Conservation (phyloP, 495 filamentous ascomycete species). For the Articulospora tetracladia region DNA sequence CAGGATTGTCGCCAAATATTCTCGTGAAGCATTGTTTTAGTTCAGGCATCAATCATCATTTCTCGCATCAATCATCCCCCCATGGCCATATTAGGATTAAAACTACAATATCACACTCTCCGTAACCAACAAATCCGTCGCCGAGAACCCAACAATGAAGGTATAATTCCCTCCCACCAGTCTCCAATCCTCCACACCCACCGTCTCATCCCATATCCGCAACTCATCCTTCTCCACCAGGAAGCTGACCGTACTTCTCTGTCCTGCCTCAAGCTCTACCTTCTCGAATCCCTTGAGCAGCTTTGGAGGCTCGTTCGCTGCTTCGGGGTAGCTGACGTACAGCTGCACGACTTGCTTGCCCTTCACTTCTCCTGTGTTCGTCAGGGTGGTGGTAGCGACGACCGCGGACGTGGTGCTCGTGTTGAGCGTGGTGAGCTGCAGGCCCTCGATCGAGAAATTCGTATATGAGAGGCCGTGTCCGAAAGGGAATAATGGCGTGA, state of each 20-base stretch:
- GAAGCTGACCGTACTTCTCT: neutral
- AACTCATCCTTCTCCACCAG: neutral
- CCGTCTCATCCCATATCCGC: neutral
- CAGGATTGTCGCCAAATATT: no score
- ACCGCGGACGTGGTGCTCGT: slow-evolving; percentile 42
- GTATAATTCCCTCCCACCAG: neutral
- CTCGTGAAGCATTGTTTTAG: no score
- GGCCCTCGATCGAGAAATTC: slow-evolving; percentile 47
- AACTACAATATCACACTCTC: neutral
- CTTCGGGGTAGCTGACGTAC: slow-evolving; percentile 71
- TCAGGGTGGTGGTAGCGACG: slow-evolving; percentile 75
- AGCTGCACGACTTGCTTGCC: slow-evolving; percentile 85
- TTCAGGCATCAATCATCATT: neutral
- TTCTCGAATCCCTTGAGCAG: no score
- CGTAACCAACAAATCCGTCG: neutral
- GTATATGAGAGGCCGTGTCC: slow-evolving; percentile 58
- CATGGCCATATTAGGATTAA: neutral
- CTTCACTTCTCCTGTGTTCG: slow-evolving; percentile 69
- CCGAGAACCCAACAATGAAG: neutral
- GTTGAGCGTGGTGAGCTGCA: slow-evolving; percentile 15
- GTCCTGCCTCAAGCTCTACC: no score
- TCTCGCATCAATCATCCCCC: neutral
- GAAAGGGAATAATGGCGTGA: slow-evolving; percentile 48
- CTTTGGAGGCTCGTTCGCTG: slow-evolving; percentile 38
- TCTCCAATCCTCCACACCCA: neutral